A percentile compares a stretch with the other conserved stretches of the same genome.
These are phyloP conservation scores for Pichia sp. DNA, from an alignment of 1,139 yeast species.

Conservation along the genomic window DNA sequence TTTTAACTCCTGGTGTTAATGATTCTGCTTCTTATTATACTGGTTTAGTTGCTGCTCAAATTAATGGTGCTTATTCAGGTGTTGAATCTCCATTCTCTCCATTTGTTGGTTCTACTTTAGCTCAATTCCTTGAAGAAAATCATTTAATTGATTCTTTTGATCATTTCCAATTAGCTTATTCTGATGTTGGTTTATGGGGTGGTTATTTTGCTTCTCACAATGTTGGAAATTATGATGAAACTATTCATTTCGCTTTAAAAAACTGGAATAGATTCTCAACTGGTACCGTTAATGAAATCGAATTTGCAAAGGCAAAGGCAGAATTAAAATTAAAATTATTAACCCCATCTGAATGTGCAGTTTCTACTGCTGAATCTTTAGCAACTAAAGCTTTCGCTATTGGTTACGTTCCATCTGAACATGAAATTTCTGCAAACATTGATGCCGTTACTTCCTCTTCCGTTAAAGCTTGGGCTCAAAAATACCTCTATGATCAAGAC, in stretches of 20 bases:
- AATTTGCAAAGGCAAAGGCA: slow-evolving; percentile 72
- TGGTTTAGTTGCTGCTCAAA: slow-evolving; percentile 67
- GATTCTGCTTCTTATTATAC: slow-evolving; percentile 59
- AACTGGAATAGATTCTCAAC: slow-evolving; percentile 82
- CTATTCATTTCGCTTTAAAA: slow-evolving; percentile 70
- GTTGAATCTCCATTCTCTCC: slow-evolving; percentile 44
- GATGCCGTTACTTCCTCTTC: slow-evolving; percentile 57
- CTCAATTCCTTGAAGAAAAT: slow-evolving; percentile 66
- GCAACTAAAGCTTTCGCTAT: slow-evolving; percentile 54
- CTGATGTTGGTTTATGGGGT: slow-evolving; percentile 82
- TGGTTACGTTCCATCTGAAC: slow-evolving; percentile 57
- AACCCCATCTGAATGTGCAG: slow-evolving; percentile 38
- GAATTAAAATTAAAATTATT: slow-evolving; percentile 59
- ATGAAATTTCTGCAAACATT: slow-evolving; percentile 54
- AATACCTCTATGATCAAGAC: slow-evolving; percentile 77
- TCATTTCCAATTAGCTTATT: slow-evolving; percentile 66
- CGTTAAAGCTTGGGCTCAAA: slow-evolving; percentile 68
- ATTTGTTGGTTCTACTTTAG: slow-evolving; percentile 80
- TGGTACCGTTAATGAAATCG: slow-evolving; percentile 63
- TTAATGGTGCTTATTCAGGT: slow-evolving; percentile 57
- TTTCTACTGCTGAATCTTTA: slow-evolving; percentile 49
- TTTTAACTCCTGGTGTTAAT: slow-evolving; percentile 54
- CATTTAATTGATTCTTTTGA: slow-evolving; percentile 65
- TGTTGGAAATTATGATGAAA: slow-evolving; percentile 58
- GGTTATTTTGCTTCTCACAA: slow-evolving; percentile 61